Percentiles rank a stretch among this genome's conserved stretches.
Evolutionary conservation across 192 early-diverging fungal species (phyloP).

Genomic region (Diversispora epigaea): DNA sequence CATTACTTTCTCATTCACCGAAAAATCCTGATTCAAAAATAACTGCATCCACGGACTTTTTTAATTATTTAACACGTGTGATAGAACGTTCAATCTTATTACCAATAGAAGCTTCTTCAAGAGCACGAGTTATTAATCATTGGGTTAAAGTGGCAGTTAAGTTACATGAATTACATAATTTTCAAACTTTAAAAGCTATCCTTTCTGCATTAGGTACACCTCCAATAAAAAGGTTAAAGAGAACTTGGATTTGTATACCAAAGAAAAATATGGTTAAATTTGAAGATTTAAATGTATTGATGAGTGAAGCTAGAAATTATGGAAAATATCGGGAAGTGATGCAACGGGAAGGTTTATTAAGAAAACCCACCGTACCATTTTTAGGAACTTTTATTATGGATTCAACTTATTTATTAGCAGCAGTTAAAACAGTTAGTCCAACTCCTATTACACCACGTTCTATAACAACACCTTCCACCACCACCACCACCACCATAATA

Average conservation of each 20-base stretch:
- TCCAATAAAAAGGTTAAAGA: constrained; percentile 64
- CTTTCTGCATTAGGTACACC: constrained; percentile 67
- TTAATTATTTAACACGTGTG: constrained; percentile 76
- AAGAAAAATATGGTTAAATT: constrained; percentile 60
- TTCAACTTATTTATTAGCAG: constrained; percentile 69
- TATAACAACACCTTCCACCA: not conserved
- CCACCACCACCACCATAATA: too few species aligned
- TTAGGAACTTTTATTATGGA: constrained; percentile 77
- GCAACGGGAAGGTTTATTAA: constrained; percentile 37
- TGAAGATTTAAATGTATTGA: constrained; percentile 51
- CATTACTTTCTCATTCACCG: constrained; percentile 62
- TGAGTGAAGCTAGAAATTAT: constrained; percentile 73
- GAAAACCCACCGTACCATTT: constrained; percentile 68
- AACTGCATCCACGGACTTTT: constrained; percentile 70
- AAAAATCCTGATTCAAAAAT: constrained; percentile 60
- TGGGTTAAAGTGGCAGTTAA: constrained; percentile 72
- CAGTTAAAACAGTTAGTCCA: constrained; percentile 47
- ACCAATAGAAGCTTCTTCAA: constrained; percentile 52
- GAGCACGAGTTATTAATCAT: constrained; percentile 61
- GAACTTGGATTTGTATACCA: constrained; percentile 72
- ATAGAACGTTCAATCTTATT: constrained; percentile 72
- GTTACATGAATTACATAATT: constrained; percentile 60
- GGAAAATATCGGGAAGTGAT: constrained; percentile 66
- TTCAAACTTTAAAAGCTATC: constrained; percentile 72
- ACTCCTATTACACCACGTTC: constrained; percentile 21